These are phyloP conservation scores for Sphaerulina vaccinii DNA, from an alignment of 2,329 filamentous ascomycete species.

Conservation along the genomic window DNA sequence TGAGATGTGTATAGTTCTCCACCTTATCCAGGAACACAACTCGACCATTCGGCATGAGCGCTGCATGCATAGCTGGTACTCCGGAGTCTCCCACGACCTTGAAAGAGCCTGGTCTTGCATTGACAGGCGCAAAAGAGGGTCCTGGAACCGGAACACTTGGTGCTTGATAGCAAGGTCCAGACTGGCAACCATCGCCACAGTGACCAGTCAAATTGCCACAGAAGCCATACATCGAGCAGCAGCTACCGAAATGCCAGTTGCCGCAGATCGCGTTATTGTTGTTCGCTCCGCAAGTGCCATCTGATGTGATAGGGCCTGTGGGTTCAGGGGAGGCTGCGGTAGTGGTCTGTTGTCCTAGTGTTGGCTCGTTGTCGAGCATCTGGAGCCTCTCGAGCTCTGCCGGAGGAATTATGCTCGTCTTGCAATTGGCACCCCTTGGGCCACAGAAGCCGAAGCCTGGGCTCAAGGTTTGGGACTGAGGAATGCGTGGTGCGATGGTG, in stretches of 20 bases:
- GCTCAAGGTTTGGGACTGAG: background rate
- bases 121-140: conserved; percentile 47
- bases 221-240: conserved; percentile 60
- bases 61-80: conserved; percentile 64
- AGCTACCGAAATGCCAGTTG: conserved; percentile 53
- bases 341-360: background rate
- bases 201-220: conserved; percentile 45
- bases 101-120: conserved; percentile 49
- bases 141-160: conserved; percentile 43
- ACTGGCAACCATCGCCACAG: conserved; percentile 58
- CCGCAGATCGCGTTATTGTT: conserved; percentile 54
- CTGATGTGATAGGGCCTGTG: conserved; percentile 44
- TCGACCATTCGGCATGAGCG: conserved; percentile 57
- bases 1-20: conserved; percentile 60
- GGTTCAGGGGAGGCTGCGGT: conserved; percentile 21
- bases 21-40: conserved; percentile 63
- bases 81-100: conserved; percentile 55
- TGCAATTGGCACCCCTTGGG: conserved; percentile 13
- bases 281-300: conserved; percentile 55
- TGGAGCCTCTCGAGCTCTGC: too few relatives aligned
- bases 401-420: too few relatives aligned
- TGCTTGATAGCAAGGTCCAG: conserved; percentile 50
- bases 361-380: background rate
- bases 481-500: background rate
- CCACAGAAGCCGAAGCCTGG: conserved; percentile 13